Evolutionary conservation across 2,329 filamentous ascomycete species (phyloP), one percentile per base, ranked within the genome.

Genomic region (Penicillium verrucosum): DNA sequence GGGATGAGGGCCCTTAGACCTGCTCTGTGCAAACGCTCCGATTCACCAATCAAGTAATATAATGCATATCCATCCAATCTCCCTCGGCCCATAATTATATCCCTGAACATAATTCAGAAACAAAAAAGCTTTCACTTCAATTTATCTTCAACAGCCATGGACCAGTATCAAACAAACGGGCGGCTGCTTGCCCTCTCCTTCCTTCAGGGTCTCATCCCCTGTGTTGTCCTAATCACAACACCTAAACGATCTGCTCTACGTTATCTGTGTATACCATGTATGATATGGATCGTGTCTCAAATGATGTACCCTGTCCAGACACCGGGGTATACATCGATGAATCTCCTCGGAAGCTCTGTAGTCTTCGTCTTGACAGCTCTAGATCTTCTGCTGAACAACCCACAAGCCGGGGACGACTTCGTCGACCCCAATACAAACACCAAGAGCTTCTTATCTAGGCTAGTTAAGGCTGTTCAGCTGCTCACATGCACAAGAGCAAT

Each of bases 401-500:
- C 60, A 1, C 47, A 57, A 40, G 61, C 58, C 21, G 48, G 30
- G 37, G 2, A 5, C 11, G 60, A 60, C 32, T 36, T 64, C 2
- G 45, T 51, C 4, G 48, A 51, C 8, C 52, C 54, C 7, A 38
- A 47, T 4, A 29, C 37, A 38, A 36, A n/a, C 21, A 44, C 4
- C 1, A 41, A 14, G 10, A 10, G 12, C 34, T 32, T 37, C 41
- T 4, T 57, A 21, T 38, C 47, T 25, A 47, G 61, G 14, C 16
- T 63, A 10, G 50, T 42, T 5, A n/a, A 53, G 18, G 54, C 50
- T 14, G 37, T 32, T 12, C 30, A 47, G 9, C 14, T 62, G 0
- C 21, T 68, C 9, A 38, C 57, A 6, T 57, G 52, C 23, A 34
- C 54, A 3, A 64, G 67, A 11, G 68, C 61, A 1, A 46, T 70